Evolutionary conservation across 2,329 filamentous ascomycete genomes (phyloP).

Genomic region (Hypomyces perniciosus): DNA sequence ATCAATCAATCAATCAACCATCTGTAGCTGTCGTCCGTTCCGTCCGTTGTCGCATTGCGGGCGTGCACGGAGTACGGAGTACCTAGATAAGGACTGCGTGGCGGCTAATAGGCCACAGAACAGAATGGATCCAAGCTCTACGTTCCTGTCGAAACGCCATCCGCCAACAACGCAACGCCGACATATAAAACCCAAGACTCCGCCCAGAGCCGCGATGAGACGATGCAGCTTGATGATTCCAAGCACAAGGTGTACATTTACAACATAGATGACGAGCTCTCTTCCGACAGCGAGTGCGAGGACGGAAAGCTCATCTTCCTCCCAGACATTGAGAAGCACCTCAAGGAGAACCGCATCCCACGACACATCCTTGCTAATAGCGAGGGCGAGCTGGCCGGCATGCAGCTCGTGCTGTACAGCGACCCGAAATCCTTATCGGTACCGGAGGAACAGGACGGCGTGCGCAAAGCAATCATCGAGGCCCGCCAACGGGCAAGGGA

Average conservation of each 20-base stretch:
- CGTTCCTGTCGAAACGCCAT: constrained; percentile 53
- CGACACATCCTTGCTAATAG: constrained; percentile 55
- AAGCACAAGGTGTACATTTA: constrained; percentile 87
- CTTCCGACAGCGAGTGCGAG: constrained; percentile 40
- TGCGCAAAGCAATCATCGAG: constrained; percentile 79
- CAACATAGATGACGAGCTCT: constrained; percentile 82
- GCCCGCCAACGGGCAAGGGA: constrained; percentile 63
- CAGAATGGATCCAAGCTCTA: constrained; percentile 58
- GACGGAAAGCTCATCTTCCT: constrained; percentile 68
- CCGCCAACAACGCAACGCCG: constrained; percentile 15
- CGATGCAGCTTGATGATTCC: constrained; percentile 82
- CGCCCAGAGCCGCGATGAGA: constrained; percentile 40
- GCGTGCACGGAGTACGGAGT: background rate
- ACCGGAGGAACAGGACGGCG: constrained; percentile 67
- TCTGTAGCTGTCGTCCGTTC: background rate
- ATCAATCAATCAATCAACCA: background rate
- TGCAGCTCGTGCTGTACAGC: constrained; percentile 78
- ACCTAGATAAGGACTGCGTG: constrained; percentile 3
- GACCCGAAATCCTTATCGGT: constrained; percentile 72
- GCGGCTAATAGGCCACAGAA: constrained; percentile 38
- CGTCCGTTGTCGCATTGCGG: no score
- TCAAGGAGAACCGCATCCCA: constrained; percentile 65
- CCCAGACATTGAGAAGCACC: constrained; percentile 76
- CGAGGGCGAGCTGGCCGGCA: constrained; percentile 50
- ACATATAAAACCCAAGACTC: constrained; percentile 10